Evolutionary conservation across 1,284 basidiomycete species (phyloP), one percentile per base, ranked within the genome.

Genomic region (Pseudozyma sp.): DNA sequence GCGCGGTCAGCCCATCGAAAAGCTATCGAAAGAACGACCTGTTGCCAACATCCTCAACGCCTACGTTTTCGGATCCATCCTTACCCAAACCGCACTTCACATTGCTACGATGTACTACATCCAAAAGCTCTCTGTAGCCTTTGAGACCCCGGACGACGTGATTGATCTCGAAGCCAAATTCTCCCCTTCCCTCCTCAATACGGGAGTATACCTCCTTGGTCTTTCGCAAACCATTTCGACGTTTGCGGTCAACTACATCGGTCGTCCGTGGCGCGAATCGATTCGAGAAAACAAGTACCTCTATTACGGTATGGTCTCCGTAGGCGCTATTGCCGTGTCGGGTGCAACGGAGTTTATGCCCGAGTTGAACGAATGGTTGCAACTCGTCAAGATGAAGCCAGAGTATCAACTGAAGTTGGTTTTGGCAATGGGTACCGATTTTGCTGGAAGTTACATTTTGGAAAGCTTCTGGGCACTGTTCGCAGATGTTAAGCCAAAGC

Each of bases 321-420:
- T 77, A 5, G 75, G 74, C 9, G 82, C 65, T 8, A 75, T 85
- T 35, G 83, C 83, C 3, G 74, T 79, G 50, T 69, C 76, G 0
- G 80, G 79, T 7, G 81, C 76, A 8, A 61, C 78, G 25, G 94
- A 99, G 85, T 91, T 98, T 77, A 87, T 97, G 83, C 96, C 97
- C 1, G 97, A 99, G 86, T 85, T 98, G 73, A 99, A 97, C 86
- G 88, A 92, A 40, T 99, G 96, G 96, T 88, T 99, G 47, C 96
- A 99, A 86, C 91, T 99, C 43, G 94, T 97, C 31, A 93, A 93
- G 85, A 96, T 99, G 94, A 87, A 90, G 49, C 83, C 85, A 36
- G 81, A 86, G 44, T 94, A 96, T 62, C 79, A 79, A 69, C 31
- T 66, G 16, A 53, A 56, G 13, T 68, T 84, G 25, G 66, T 82